A percentile compares a stretch with the other conserved stretches of the same genome.
phyloP scores from a whole-genome alignment of 2,329 filamentous ascomycete genomes.

The Aspergillus glaucus region DNA sequence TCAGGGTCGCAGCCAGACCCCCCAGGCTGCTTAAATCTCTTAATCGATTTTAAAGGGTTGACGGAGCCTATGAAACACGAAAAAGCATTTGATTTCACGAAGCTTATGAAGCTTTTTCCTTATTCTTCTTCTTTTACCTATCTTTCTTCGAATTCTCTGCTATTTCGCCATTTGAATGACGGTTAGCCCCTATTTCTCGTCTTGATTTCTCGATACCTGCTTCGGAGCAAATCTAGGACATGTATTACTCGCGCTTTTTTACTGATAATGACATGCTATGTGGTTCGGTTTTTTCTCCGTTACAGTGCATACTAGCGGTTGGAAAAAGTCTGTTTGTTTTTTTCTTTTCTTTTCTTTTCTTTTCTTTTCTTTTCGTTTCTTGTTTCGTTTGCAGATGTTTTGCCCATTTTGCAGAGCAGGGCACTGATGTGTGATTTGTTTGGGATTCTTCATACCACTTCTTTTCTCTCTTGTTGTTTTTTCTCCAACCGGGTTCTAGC shows the following conservation, averaged over 20 bases:
- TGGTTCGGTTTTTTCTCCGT: constrained; percentile 25
- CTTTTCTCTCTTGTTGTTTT: constrained; percentile 13
- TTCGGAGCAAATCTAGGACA: constrained; percentile 19
- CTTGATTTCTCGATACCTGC: constrained; percentile 14
- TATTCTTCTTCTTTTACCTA: neutral
- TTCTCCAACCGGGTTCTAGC: constrained; percentile 17
- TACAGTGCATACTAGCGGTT: constrained; percentile 39
- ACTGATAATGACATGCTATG: constrained; percentile 37
- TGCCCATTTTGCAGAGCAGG: constrained; percentile 1
- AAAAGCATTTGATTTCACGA: neutral
- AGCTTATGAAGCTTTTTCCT: constrained; percentile 4
- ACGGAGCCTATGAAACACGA: too few relatives aligned
- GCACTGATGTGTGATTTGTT: constrained; percentile 14
- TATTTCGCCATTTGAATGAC: neutral
- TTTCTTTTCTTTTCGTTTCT: constrained; percentile 15
- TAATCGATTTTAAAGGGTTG: neutral
- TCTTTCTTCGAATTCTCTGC: too few relatives aligned
- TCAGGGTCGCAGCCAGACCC: constrained; percentile 38
- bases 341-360: constrained; percentile 19
- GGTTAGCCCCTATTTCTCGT: constrained; percentile 17
- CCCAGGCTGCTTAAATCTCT: constrained; percentile 36
- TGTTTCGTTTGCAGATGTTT: constrained; percentile 9
- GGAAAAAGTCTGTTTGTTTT: constrained; percentile 34
- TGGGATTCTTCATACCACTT: constrained; percentile 11
- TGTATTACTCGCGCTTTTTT: constrained; percentile 32